Conservation (phyloP, 305 asterid genomes). For the Caryopteris hybrid region DNA sequence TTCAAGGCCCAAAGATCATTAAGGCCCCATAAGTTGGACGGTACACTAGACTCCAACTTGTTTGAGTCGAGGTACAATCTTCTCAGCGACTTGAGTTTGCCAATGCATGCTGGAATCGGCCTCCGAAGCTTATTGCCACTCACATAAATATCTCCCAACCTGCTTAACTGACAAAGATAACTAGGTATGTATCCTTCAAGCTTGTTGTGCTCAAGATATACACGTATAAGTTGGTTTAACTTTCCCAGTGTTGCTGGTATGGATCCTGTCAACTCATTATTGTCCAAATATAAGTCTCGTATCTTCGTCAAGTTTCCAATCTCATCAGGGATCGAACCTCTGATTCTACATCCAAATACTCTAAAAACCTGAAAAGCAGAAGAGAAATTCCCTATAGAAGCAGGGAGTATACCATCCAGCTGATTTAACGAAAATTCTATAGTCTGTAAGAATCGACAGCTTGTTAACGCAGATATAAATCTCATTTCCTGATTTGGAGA, state of each 20-base stretch:
- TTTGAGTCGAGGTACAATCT: constrained; percentile 29
- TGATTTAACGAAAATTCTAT: constrained; percentile 27
- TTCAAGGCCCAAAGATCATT: constrained; percentile 28
- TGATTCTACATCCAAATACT: constrained; percentile 23
- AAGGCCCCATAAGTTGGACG: constrained; percentile 24
- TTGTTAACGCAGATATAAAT: constrained; percentile 29
- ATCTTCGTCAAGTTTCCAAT: constrained; percentile 33
- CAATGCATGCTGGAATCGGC: constrained; percentile 28
- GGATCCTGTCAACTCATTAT: constrained; percentile 29
- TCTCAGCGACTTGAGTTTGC: constrained; percentile 22
- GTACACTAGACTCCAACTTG: constrained; percentile 22
- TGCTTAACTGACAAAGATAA: constrained; percentile 18
- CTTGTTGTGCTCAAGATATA: constrained; percentile 30
- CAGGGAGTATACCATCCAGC: constrained; percentile 32
- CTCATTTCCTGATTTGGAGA: constrained; percentile 17
- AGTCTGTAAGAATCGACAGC: constrained; percentile 7
- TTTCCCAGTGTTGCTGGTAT: constrained; percentile 29
- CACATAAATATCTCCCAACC: constrained; percentile 30
- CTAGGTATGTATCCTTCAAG: constrained; percentile 27
- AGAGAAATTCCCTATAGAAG: constrained; percentile 34
- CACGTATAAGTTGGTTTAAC: constrained; percentile 12
- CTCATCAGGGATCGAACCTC: constrained; percentile 34
- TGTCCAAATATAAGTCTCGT: constrained; percentile 18
- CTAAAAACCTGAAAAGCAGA: constrained; percentile 18
- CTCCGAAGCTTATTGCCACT: constrained; percentile 23